phyloP scores from a whole-genome alignment of 805 yeast genomes.

The Kluyveromyces aestuarii region DNA sequence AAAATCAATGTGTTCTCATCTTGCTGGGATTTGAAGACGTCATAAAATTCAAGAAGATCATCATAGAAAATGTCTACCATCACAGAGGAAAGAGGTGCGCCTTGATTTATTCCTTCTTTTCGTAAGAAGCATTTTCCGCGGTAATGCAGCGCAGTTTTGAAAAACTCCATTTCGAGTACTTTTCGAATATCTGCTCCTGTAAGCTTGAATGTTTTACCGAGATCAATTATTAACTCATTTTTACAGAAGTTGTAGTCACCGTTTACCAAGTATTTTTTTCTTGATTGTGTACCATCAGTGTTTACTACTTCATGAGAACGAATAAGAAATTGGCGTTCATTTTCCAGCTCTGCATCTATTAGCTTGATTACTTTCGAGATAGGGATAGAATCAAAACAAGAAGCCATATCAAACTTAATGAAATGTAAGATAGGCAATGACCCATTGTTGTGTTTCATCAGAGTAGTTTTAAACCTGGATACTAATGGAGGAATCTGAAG shows the following conservation, averaged over 20 bases:
- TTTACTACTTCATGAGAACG: conserved; percentile 13
- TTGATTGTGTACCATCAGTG: conserved; percentile 10
- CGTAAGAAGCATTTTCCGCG: conserved; percentile 36
- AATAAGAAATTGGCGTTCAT: conserved; percentile 24
- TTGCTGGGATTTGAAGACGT: conserved; percentile 21
- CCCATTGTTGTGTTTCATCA: conserved; percentile 9
- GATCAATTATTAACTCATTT: conserved; percentile 24
- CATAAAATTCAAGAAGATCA: conserved; percentile 36
- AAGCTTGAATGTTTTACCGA: conserved; percentile 29
- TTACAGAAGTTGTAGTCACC: conserved; percentile 7
- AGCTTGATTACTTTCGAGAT: conserved; percentile 32
- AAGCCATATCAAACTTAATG: conserved; percentile 65
- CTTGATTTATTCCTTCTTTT: conserved; percentile 73
- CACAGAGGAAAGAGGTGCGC: conserved; percentile 64
- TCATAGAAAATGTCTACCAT: conserved; percentile 71
- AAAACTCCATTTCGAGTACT: conserved; percentile 43
- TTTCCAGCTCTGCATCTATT: conserved; percentile 14
- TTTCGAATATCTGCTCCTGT: conserved; percentile 36
- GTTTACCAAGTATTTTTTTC: conserved; percentile 13
- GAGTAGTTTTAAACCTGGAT: conserved; percentile 27
- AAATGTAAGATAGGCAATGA: conserved; percentile 35
- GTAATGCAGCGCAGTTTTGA: conserved; percentile 37
- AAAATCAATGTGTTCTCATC: conserved; percentile 34
- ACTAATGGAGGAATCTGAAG: conserved; percentile 37
- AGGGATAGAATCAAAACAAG: conserved; percentile 71